Base-by-base conservation (phyloP, 2,329 filamentous ascomycete genomes). In the Aspergillus niger region DNA sequence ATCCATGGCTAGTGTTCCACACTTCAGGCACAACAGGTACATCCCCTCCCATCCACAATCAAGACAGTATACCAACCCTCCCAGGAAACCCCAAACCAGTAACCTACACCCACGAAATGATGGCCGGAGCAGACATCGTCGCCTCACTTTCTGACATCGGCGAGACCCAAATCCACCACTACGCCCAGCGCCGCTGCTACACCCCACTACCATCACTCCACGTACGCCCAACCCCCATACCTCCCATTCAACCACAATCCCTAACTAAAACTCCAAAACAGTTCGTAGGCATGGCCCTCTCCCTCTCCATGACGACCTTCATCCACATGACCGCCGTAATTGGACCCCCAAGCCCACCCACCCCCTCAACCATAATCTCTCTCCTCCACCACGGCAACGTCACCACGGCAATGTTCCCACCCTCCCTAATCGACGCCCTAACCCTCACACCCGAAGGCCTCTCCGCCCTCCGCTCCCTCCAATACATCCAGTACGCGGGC, bases 21-120 rank as follows among this genome's bases (percentile, higher is more conserved):
- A 71, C 69, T 3, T 71, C 69, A 2, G 70, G 68, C 13, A 71
- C 70, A n/a, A 72, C 70, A 11, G 68, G 70, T 64, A 58, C 54
- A 50, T 38, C 48, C 10, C 30, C 13, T 30, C 28, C 17, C 8
- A n/a, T 10, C 4, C 4, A 22, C 39, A 15, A 26, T 20, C 13
- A 53, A 36, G 1, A n/a, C 30, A 53, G n/a, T 8, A 39, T 13
- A 41, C 47, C 2, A 6, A 30, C 26, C 0, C 3, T 1, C 36
- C 3, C 17, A 65, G 63, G 63, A 4, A 58, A 63, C 28, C 69
- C 69, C 1, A 71, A 70, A 28, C 58, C 66, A 10, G 36, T 70
- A 13, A 66, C 62, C 22, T 70, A 66, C 39, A 66, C 68, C 1
- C 66, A 71, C 8, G 17, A 52, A 15, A 69, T 70, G 66, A 61